Evolutionary conservation across 805 yeast genomes (phyloP), one percentile per base, ranked within the genome.

Genomic region (Saitoella complicata): DNA sequence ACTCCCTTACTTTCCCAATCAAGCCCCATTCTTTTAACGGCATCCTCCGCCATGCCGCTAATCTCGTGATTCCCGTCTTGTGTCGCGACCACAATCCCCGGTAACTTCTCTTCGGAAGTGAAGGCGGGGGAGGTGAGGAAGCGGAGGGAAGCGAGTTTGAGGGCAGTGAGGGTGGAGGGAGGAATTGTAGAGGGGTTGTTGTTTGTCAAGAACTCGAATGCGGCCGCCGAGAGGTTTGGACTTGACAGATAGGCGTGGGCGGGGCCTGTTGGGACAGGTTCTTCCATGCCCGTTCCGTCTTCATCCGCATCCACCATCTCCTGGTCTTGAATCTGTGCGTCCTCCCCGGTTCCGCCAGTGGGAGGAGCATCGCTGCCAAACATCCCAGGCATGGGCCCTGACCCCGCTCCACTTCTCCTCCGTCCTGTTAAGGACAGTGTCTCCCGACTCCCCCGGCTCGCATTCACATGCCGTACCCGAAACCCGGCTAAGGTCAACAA

Each of bases 141-240:
- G 52, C 67, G 52, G 48, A 72, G 41, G 1, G 73, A 62, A 7
- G 69, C 64, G 5, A 46, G 49, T 48, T 71, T 75, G 41, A 63
- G 66, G 5, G 46, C 52, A 1, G 61, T 50, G 38, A 83, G 58
- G 12, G 71, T 74, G 0, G 67, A 67, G 5, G 65, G 62, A 44
- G 72, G 72, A 54, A 72, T 76, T 0, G 71, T 58, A 0, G 76
- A 72, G 31, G 87, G 88, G 2, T 88, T 84, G 49, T 73, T 73
- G 44, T 68, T 69, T 0, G 84, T 78, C 52, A 84, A 73, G 52
- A 78, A 83, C 0, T 72, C 57, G 12, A 72, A 69, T 38, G 80
- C 85, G 0, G 56, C 56, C 0, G 66, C 58, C 9, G 78, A 65
- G 43, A 86, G 60, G 0, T 94, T 94, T 0, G 88, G 85, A 46